Percentiles rank a stretch among this genome's conserved stretches.
Conservation (phyloP, 441 rosid species). For the Eutrema salsugineum region DNA sequence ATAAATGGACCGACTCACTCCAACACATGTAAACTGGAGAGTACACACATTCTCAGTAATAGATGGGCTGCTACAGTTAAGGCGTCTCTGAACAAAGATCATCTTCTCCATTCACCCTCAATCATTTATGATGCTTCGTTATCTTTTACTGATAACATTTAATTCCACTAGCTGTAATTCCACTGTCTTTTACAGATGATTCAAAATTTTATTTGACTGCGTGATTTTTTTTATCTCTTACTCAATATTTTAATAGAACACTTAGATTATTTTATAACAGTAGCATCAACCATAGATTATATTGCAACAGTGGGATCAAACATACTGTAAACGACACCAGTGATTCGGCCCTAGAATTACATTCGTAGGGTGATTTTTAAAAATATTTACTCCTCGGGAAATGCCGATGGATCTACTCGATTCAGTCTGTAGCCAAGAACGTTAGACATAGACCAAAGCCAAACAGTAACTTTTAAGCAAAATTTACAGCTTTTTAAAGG, state of each 20-base stretch:
- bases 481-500: neutral
- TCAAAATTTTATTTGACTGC: too few species aligned
- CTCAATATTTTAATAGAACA: too few species aligned
- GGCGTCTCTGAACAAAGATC: slow-evolving; percentile 13
- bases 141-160: slow-evolving; percentile 11
- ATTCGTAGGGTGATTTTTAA: neutral
- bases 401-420: slow-evolving; percentile 9
- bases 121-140: slow-evolving; percentile 8
- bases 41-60: neutral
- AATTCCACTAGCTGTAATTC: neutral
- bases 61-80: slow-evolving; percentile 14
- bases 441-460: slow-evolving; percentile 18
- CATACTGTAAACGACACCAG: neutral
- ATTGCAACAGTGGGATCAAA: neutral
- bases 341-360: neutral
- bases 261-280: too few species aligned
- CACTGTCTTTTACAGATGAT: too few species aligned
- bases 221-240: too few species aligned
- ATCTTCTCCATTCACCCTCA: slow-evolving; percentile 1
- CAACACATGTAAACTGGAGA: neutral
- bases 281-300: neutral
- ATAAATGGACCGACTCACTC: slow-evolving; percentile 14
- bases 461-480: slow-evolving; percentile 23
- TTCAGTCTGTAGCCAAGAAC: slow-evolving; percentile 10
- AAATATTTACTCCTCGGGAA: neutral